Evolutionary conservation across 2,329 filamentous ascomycete species (phyloP).

Genomic region (Coniochaeta hoffmannii): DNA sequence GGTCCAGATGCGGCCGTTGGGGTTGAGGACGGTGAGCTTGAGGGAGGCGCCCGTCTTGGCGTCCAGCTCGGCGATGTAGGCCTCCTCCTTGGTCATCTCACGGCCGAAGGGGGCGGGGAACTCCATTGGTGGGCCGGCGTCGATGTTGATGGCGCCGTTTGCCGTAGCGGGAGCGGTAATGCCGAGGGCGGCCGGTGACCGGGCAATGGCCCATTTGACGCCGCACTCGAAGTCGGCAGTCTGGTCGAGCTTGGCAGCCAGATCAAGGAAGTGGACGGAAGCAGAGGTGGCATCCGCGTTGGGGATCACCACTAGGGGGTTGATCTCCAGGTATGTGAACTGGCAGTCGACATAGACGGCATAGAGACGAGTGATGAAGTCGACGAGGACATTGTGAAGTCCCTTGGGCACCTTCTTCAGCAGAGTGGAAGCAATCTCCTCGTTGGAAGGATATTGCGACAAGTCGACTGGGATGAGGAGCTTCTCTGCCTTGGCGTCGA

Average conservation of each 20-base stretch:
- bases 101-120: conserved; percentile 98
- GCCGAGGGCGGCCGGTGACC: conserved; percentile 82
- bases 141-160: conserved; percentile 77
- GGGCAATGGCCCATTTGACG: conserved; percentile 96
- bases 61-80: conserved; percentile 97
- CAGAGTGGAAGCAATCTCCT: conserved; percentile 77
- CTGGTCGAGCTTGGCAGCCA: conserved; percentile 98
- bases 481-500: conserved; percentile 98
- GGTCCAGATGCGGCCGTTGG: conserved; percentile 90
- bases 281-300: conserved; percentile 88
- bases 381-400: conserved; percentile 94
- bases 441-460: conserved; percentile 88
- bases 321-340: conserved; percentile 99
- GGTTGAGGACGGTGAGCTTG: conserved; percentile 94
- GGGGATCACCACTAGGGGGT: conserved; percentile 95
- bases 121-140: conserved; percentile 95
- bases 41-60: conserved; percentile 98
- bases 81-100: conserved; percentile 97
- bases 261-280: conserved; percentile 93
- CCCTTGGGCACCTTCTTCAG: conserved; percentile 91
- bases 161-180: conserved; percentile 56
- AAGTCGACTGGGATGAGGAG: conserved; percentile 95
- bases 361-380: conserved; percentile 98
- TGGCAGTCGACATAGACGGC: conserved; percentile 99
- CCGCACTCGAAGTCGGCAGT: conserved; percentile 99